Percentiles rank a stretch among this genome's conserved stretches.
These are phyloP conservation scores for Pyrus hybrid DNA, from an alignment of 331 rosid species.

Conservation along the genomic window DNA sequence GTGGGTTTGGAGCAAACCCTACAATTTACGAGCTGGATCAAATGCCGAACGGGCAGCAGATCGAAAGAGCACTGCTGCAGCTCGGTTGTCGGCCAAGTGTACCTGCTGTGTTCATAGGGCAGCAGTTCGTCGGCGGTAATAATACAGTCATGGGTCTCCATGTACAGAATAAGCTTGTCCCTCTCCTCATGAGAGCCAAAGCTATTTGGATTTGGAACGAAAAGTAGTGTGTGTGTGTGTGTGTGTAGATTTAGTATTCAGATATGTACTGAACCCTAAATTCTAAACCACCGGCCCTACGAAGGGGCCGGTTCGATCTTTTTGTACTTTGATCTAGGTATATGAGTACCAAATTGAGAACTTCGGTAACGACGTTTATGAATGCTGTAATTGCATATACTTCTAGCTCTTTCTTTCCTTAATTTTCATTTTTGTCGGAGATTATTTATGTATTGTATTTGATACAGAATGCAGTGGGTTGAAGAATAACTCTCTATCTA, in stretches of 20 bases:
- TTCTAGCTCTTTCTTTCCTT: not conserved
- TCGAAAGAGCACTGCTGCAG: constrained; percentile 47
- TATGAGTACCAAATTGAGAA: not conserved
- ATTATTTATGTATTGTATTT: too few species aligned
- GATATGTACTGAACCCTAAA: not conserved
- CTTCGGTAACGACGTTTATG: not conserved
- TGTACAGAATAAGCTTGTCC: constrained; percentile 45
- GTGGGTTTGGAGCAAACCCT: constrained; percentile 46
- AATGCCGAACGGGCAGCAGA: constrained; percentile 39
- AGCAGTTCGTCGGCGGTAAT: constrained; percentile 55
- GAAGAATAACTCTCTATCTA: not conserved
- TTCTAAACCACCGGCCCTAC: not conserved
- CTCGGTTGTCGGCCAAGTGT: constrained; percentile 54
- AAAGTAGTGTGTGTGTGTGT: too few species aligned
- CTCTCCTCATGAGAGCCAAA: constrained; percentile 50
- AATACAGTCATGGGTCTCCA: constrained; percentile 47
- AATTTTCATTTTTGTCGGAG: not conserved
- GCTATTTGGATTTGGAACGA: constrained; percentile 51
- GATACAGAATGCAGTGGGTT: not conserved
- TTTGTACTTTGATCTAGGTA: not conserved
- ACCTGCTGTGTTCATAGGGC: constrained; percentile 68
- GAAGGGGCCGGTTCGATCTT: not conserved
- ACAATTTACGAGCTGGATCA: constrained; percentile 50
- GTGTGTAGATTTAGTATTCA: too few species aligned
- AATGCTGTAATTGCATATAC: not conserved